Percentiles rank a stretch among this genome's conserved stretches.
Evolutionary conservation across 306 rosid species (phyloP).

Genomic region (Rosa lucieae): DNA sequence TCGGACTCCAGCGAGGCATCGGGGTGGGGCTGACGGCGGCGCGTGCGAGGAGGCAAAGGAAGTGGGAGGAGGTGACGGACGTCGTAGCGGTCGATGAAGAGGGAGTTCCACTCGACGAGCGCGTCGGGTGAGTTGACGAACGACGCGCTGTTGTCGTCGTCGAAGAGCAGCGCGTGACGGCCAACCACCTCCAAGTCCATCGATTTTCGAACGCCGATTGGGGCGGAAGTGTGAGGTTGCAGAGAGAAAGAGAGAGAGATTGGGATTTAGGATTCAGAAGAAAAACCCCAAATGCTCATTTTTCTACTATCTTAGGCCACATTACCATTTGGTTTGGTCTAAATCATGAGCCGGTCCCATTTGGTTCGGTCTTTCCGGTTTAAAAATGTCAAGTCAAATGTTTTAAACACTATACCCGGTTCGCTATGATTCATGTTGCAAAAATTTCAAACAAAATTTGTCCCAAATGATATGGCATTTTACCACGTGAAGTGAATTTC

Average conservation of each 20-base stretch:
- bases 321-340: background rate
- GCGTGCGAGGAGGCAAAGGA: conserved; percentile 67
- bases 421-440: too few relatives aligned
- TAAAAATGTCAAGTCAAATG: too few relatives aligned
- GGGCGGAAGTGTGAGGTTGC: background rate
- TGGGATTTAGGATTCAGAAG: background rate
- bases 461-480: too few relatives aligned
- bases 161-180: conserved; percentile 77
- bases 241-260: background rate
- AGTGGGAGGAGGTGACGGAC: conserved; percentile 79
- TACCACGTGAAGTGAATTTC: too few relatives aligned
- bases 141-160: conserved; percentile 76
- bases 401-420: too few relatives aligned
- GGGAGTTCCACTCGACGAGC: conserved; percentile 87
- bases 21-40: conserved; percentile 40
- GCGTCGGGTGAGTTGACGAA: conserved; percentile 72
- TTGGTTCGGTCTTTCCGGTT: too few relatives aligned
- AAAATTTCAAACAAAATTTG: too few relatives aligned
- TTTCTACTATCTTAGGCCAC: background rate
- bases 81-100: conserved; percentile 82
- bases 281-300: conserved; percentile 3
- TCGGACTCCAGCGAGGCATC: conserved; percentile 47
- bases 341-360: background rate
- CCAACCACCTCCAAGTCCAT: conserved; percentile 82
- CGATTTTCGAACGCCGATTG: conserved; percentile 14